These are phyloP conservation scores for Nigrograna mackinnonii DNA, from an alignment of 2,329 filamentous ascomycete genomes.

Conservation along the genomic window DNA sequence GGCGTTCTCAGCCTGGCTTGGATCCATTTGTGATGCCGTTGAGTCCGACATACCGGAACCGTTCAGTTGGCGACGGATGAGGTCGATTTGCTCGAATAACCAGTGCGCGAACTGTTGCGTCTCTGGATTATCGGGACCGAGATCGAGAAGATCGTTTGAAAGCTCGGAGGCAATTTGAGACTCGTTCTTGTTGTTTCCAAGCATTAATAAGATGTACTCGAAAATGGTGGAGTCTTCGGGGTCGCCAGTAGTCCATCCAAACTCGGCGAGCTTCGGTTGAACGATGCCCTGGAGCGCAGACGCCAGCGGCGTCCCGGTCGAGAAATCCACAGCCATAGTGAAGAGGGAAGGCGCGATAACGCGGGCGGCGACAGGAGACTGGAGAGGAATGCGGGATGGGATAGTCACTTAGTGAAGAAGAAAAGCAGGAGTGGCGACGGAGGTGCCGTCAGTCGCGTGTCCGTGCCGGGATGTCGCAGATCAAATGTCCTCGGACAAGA, in stretches of 20 bases:
- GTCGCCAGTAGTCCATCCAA: conserved; percentile 85
- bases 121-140: conserved; percentile 80
- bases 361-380: conserved; percentile 4
- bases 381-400: too few species aligned
- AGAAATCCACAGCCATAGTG: conserved; percentile 76
- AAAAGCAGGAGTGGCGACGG: conserved; percentile 23
- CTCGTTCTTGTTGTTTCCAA: conserved; percentile 92
- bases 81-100: conserved; percentile 86
- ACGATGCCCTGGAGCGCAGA: conserved; percentile 81
- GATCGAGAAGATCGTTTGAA: conserved; percentile 80
- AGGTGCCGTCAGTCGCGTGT: too few species aligned
- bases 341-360: conserved; percentile 1
- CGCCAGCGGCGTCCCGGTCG: conserved; percentile 79
- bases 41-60: conserved; percentile 44
- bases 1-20: conserved; percentile 3
- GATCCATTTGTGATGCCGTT: conserved; percentile 24
- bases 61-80: conserved; percentile 66
- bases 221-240: conserved; percentile 82
- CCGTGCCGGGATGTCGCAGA: too few species aligned
- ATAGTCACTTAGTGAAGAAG: too few species aligned
- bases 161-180: conserved; percentile 88
- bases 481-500: too few species aligned
- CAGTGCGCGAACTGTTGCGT: conserved; percentile 85
- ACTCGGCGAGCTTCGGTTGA: conserved; percentile 88
- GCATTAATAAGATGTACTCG: conserved; percentile 97